A percentile compares a stretch with the other conserved stretches of the same genome.
phyloP scores from a whole-genome alignment of 805 yeast genomes.

The Komagataella kurtzmanii region DNA sequence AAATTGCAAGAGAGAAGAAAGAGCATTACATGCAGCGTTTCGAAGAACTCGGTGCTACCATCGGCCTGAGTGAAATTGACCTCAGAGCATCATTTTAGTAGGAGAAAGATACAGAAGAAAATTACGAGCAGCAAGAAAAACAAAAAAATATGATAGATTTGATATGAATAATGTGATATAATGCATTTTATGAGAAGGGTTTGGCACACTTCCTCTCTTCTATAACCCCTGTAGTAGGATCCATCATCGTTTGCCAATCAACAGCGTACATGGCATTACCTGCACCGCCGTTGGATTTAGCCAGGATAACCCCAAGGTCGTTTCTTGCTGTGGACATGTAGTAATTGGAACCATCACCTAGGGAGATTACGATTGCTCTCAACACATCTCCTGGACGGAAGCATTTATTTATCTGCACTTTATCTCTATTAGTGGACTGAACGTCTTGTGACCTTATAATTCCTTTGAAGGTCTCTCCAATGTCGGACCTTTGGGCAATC shows the following conservation, averaged over 20 bases:
- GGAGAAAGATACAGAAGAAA: neutral
- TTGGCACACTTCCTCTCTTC: slow-evolving; percentile 89
- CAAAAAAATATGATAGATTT: neutral
- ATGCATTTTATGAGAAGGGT: slow-evolving; percentile 33
- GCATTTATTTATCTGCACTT: slow-evolving; percentile 63
- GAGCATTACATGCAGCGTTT: slow-evolving; percentile 56
- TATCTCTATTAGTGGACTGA: slow-evolving; percentile 82
- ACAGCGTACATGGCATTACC: slow-evolving; percentile 77
- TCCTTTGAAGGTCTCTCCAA: slow-evolving; percentile 85
- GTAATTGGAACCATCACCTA: slow-evolving; percentile 91
- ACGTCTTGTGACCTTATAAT: slow-evolving; percentile 79
- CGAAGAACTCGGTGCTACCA: slow-evolving; percentile 50
- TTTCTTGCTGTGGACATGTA: slow-evolving; percentile 82
- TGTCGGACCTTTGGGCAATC: slow-evolving; percentile 43
- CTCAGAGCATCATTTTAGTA: slow-evolving; percentile 29
- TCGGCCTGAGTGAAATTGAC: slow-evolving; percentile 78
- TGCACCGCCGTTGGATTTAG: slow-evolving; percentile 51
- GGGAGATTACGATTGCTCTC: slow-evolving; percentile 66
- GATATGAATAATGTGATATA: neutral
- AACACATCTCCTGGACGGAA: slow-evolving; percentile 90
- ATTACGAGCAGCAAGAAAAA: neutral
- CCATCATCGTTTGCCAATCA: slow-evolving; percentile 93
- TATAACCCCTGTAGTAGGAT: slow-evolving; percentile 56
- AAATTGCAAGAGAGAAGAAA: slow-evolving; percentile 46
- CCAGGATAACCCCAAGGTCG: slow-evolving; percentile 89